Percentiles rank a stretch among this genome's conserved stretches.
phyloP scores from a whole-genome alignment of 2,329 filamentous ascomycete species.

The Blumeriella jaapii region DNA sequence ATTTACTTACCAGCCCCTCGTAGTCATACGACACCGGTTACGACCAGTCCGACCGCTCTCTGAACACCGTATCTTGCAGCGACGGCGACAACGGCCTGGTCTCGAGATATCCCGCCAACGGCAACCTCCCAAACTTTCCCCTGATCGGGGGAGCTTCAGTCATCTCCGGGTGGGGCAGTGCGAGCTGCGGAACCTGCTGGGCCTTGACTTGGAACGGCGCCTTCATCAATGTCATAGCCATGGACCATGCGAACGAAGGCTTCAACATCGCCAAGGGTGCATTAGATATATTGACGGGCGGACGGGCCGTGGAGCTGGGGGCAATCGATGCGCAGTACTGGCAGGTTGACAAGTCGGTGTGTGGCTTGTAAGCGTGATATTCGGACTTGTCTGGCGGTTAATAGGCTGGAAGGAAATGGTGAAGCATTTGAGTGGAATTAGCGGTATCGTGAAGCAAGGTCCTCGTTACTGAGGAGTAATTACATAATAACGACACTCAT shows the following conservation, averaged over 20 bases:
- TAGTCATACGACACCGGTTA: slow-evolving; percentile 59
- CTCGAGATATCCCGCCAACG: slow-evolving; percentile 39
- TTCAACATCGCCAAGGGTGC: slow-evolving; percentile 47
- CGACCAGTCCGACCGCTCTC: slow-evolving; percentile 44
- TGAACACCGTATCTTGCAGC: slow-evolving; percentile 52
- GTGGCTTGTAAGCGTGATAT: slow-evolving; percentile 29
- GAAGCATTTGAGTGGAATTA: not conserved
- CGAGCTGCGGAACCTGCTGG: slow-evolving; percentile 50
- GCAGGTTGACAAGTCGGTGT: slow-evolving; percentile 34
- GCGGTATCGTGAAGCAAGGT: not conserved
- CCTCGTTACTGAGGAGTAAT: no score
- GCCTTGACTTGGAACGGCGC: slow-evolving; percentile 38
- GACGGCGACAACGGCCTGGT: slow-evolving; percentile 57
- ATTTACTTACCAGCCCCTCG: no score
- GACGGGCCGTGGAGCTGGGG: slow-evolving; percentile 38
- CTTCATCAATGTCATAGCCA: slow-evolving; percentile 42
- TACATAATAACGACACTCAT: no score
- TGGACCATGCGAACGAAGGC: slow-evolving; percentile 39
- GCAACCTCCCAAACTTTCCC: slow-evolving; percentile 38
- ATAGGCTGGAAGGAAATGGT: no score
- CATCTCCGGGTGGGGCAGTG: slow-evolving; percentile 42
- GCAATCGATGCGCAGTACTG: slow-evolving; percentile 38
- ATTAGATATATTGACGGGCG: slow-evolving; percentile 43
- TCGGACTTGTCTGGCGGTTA: no score
- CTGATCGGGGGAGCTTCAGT: slow-evolving; percentile 42